Percentiles rank a stretch among this genome's conserved stretches.
Conservation (phyloP, 2,329 filamentous ascomycete genomes). For the Ophiostoma australiae region DNA sequence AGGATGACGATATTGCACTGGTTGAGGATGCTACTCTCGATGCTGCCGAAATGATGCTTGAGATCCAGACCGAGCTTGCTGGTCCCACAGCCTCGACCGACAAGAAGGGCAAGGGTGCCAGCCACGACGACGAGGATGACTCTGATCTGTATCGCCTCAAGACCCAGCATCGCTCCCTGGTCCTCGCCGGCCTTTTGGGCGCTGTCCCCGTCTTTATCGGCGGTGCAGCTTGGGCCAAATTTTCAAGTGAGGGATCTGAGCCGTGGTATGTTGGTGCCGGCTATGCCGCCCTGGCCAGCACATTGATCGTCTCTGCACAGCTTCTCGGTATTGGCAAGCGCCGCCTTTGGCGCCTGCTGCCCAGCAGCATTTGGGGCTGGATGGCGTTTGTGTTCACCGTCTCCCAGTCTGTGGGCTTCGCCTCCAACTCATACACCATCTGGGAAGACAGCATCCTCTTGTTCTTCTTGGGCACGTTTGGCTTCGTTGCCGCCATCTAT, state of each 20-base stretch:
- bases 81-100: neutral
- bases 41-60: conserved; percentile 53
- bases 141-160: conserved; percentile 52
- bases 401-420: conserved; percentile 89
- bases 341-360: conserved; percentile 51
- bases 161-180: conserved; percentile 38
- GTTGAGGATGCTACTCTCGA: conserved; percentile 56
- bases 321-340: conserved; percentile 42
- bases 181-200: conserved; percentile 37
- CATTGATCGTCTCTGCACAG: conserved; percentile 38
- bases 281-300: conserved; percentile 44
- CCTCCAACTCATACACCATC: conserved; percentile 96
- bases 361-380: conserved; percentile 83
- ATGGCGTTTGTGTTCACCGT: conserved; percentile 73
- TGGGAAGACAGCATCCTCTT: conserved; percentile 96
- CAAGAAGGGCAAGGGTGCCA: neutral
- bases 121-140: conserved; percentile 41
- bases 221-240: conserved; percentile 14
- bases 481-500: conserved; percentile 65
- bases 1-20: conserved; percentile 29
- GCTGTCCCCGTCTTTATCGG: conserved; percentile 30
- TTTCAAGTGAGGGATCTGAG: conserved; percentile 25
- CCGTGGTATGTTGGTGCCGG: conserved; percentile 40
- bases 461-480: conserved; percentile 87
- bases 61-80: conserved; percentile 39